These are phyloP conservation scores for Clohesyomyces aquaticus DNA, from an alignment of 495 filamentous ascomycete genomes.

Conservation along the genomic window DNA sequence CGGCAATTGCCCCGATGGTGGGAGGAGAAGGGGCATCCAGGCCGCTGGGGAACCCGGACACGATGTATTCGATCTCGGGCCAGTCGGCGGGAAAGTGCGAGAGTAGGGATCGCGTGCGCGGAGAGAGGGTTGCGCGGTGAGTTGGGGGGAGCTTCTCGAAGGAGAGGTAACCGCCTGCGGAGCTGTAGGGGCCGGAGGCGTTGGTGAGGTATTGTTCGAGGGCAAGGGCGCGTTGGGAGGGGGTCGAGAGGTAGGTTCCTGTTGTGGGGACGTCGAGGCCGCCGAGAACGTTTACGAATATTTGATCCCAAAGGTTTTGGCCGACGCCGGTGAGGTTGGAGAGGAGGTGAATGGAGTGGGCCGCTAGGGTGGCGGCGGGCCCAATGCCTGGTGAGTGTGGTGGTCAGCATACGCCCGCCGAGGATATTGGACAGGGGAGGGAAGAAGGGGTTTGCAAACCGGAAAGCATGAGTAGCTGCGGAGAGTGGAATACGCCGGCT, in stretches of 20 bases:
- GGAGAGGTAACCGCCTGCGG: constrained; percentile 15
- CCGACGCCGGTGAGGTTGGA: constrained; percentile 62
- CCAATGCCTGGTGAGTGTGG: constrained; percentile 55
- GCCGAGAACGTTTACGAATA: constrained; percentile 24
- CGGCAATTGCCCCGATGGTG: constrained; percentile 53
- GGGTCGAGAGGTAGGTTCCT: neutral
- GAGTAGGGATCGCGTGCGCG: constrained; percentile 37
- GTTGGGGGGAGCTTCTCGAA: constrained; percentile 38
- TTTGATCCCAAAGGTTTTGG: constrained; percentile 44
- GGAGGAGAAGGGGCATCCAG: constrained; percentile 47
- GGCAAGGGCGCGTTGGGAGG: neutral
- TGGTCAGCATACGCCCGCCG: constrained; percentile 49
- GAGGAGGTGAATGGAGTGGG: constrained; percentile 56
- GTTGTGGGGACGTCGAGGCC: constrained; percentile 25
- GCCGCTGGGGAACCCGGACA: constrained; percentile 41
- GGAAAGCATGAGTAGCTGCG: constrained; percentile 40
- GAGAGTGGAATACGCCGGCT: constrained; percentile 52
- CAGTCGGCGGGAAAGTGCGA: constrained; percentile 58
- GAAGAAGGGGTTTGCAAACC: too few relatives aligned
- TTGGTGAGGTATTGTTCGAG: constrained; percentile 10
- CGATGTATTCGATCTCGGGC: constrained; percentile 62
- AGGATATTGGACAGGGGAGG: too few relatives aligned
- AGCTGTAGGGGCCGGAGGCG: constrained; percentile 8
- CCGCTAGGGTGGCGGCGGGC: constrained; percentile 51
- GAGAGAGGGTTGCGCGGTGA: constrained; percentile 16